Evolutionary conservation across 805 yeast genomes (phyloP).

Genomic region (Wickerhamiella azymoides): DNA sequence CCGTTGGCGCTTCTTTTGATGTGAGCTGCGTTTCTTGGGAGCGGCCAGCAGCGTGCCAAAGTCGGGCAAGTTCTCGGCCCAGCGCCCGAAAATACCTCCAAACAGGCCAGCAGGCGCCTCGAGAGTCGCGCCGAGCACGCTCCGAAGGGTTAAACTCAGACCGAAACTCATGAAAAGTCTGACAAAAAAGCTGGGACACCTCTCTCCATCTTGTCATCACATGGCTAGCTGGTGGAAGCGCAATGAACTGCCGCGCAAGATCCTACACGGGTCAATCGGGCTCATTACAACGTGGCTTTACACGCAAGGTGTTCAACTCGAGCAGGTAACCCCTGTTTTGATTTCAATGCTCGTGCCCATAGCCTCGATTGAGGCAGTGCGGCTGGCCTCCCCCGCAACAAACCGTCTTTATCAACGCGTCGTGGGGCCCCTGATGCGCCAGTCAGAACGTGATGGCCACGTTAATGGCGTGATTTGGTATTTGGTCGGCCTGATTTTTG

Average conservation of each 20-base stretch:
- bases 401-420: slow-evolving; percentile 51
- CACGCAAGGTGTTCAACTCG: slow-evolving; percentile 41
- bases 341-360: slow-evolving; percentile 41
- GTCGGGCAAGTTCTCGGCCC: neutral
- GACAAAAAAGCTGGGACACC: neutral
- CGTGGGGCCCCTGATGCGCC: slow-evolving; percentile 77
- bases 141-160: neutral
- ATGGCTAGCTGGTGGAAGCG: slow-evolving; percentile 38
- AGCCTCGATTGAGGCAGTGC: slow-evolving; percentile 48
- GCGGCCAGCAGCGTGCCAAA: slow-evolving; percentile 40
- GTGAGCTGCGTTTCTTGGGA: slow-evolving; percentile 88
- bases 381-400: slow-evolving; percentile 48
- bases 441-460: slow-evolving; percentile 47
- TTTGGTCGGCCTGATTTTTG: slow-evolving; percentile 59
- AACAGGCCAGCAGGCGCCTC: neutral
- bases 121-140: neutral
- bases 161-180: neutral
- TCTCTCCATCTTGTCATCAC: neutral
- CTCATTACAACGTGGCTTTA: slow-evolving; percentile 64
- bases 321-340: slow-evolving; percentile 48
- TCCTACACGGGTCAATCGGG: slow-evolving; percentile 81
- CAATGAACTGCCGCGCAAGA: slow-evolving; percentile 82
- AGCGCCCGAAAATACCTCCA: neutral
- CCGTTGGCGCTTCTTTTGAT: slow-evolving; percentile 71
- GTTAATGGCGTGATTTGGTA: slow-evolving; percentile 86